A percentile compares a stretch with the other conserved stretches of the same genome.
These are phyloP conservation scores for Ceratocystis cacaofunesta DNA, from an alignment of 2,329 filamentous ascomycete genomes.

Conservation along the genomic window DNA sequence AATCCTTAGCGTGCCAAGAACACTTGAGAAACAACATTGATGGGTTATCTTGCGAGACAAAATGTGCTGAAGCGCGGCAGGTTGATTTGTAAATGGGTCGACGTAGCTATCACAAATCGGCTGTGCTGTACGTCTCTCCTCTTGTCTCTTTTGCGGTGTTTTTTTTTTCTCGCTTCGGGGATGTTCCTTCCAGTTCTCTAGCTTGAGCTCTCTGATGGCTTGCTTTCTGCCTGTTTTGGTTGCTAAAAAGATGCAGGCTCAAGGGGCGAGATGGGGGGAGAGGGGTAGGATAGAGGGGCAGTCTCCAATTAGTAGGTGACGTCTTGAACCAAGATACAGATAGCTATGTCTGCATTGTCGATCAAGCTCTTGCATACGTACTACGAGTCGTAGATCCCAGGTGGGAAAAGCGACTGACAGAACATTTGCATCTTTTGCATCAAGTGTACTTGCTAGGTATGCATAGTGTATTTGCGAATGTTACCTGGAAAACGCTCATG, in stretches of 20 bases:
- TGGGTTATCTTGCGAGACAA: background rate
- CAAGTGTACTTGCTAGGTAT: background rate
- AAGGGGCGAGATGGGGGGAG: background rate
- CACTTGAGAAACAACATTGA: background rate
- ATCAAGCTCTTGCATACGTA: conserved; percentile 1
- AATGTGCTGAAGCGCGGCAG: background rate
- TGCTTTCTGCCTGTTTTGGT: background rate
- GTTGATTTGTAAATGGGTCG: background rate
- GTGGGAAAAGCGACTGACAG: too few relatives aligned
- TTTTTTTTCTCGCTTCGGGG: background rate
- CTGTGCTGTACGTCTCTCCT: background rate
- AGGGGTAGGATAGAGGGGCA: background rate
- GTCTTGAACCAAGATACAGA: conserved; percentile 3
- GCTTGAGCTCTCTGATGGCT: background rate
- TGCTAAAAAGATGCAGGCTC: background rate
- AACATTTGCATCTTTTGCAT: background rate
- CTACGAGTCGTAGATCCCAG: background rate
- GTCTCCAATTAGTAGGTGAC: background rate
- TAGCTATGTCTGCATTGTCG: background rate
- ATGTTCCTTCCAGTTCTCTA: background rate
- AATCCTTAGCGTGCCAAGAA: background rate
- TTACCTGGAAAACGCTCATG: background rate
- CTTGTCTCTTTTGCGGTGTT: background rate
- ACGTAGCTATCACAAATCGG: background rate
- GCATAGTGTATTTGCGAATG: background rate